Percentiles rank a stretch among this genome's conserved stretches.
Evolutionary conservation across 768 basidiomycete genomes (phyloP).

Genomic region (Suillus tomentosus): DNA sequence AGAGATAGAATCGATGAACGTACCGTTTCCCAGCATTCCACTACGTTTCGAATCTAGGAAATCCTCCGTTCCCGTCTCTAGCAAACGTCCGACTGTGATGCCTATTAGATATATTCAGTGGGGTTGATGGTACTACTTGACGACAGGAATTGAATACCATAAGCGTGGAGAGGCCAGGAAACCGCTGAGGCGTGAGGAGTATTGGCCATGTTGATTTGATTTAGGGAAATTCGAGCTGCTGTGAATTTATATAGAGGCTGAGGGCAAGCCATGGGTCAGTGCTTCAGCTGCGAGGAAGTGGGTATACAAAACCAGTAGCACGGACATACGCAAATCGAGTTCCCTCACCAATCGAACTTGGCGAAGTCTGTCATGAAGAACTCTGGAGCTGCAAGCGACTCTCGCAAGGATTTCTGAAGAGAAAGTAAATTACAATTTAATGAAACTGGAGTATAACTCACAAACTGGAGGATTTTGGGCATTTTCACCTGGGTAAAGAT

Average conservation of each 20-base stretch:
- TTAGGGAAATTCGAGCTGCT: neutral
- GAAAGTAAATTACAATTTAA: conserved; percentile 6
- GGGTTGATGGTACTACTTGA: neutral
- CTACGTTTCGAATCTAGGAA: no score
- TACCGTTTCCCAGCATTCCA: no score
- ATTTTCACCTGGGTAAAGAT: conserved; percentile 99
- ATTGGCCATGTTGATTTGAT: neutral
- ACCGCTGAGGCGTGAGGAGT: neutral
- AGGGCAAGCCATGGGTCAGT: neutral
- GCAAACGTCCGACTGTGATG: no score
- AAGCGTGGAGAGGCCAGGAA: neutral
- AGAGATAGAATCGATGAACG: no score
- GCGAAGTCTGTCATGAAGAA: conserved; percentile 95
- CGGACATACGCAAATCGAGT: no score
- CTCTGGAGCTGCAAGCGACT: conserved; percentile 77
- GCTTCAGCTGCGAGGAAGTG: no score
- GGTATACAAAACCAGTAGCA: no score
- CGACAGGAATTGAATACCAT: neutral
- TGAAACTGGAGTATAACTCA: conserved; percentile 43
- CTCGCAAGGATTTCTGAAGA: conserved; percentile 86
- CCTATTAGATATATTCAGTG: neutral
- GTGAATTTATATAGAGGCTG: neutral
- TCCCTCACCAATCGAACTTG: conserved; percentile 61
- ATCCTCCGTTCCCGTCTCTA: no score
- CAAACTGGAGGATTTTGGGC: conserved; percentile 95